Base-by-base conservation (phyloP, 2,329 filamentous ascomycete species). In the Pseudogymnoascus sp. region DNA sequence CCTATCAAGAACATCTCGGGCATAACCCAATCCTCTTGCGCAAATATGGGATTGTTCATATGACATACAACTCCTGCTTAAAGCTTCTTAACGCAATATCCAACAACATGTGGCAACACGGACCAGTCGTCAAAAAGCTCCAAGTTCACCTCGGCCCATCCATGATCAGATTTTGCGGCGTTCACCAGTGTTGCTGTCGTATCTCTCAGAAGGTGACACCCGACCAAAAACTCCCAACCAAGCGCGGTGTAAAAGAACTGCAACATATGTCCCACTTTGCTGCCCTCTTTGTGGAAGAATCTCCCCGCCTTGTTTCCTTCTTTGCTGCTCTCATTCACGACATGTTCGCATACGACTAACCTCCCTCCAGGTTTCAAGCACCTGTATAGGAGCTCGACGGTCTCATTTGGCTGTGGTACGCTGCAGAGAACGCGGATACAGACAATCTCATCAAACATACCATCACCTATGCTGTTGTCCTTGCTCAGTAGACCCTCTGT, bases 1-100 rank as follows among this genome's bases (percentile, higher is more conserved):
- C 28, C 10, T 10, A 19, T 19, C 19, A 8, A 31, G 7, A 31
- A 31, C 7, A 31, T 6, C 8, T 19, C 19, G 2, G 19, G 2
- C 19, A 19, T 19, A 31, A 31, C 28, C 28, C 28, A 31, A 31
- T 10, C 28, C 8, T 31, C 28, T 31, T 10, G 6, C 8, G 28
- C 28, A 31, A 31, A 31, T 31, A 8, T 31, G 8, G 28, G 28
- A 40, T 16, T 19, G 19, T 19, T 19, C 19, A 19, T 40, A 40
- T 40, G n/a, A 19, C 10, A 4, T 40, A 19, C 38, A 7, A 16
- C 14, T 40, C 38, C n/a, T 40, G n/a, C 14, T 40, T 10, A 40
- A 40, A 8, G 38, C 38, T 40, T 43, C 46, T 62, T 62, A 28
- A 62, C 61, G n/a, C 56, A 59, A 8, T 28, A 31, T n/a, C 61